phyloP scores from a whole-genome alignment of 345 rosid genomes.

The Bretschneidera sinensis region DNA sequence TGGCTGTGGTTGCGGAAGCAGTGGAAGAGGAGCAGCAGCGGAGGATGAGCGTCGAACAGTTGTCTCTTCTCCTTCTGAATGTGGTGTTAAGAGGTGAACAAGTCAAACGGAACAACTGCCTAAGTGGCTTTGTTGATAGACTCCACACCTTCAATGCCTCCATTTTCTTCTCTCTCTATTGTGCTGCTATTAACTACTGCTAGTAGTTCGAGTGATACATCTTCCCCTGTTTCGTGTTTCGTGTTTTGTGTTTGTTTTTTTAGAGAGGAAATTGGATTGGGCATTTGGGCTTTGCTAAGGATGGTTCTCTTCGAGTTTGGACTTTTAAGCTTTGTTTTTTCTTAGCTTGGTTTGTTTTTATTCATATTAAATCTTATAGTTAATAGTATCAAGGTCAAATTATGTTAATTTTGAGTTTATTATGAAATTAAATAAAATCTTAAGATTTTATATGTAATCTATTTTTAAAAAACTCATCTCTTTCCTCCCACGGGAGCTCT shows the following conservation, averaged over 20 bases:
- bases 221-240: too few relatives aligned
- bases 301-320: too few relatives aligned
- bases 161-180: slow-evolving; percentile 31
- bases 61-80: slow-evolving; percentile 9
- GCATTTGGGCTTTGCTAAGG: slow-evolving; percentile 21
- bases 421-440: too few relatives aligned
- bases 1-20: slow-evolving; percentile 27
- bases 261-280: not conserved
- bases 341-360: too few relatives aligned
- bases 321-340: too few relatives aligned
- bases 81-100: slow-evolving; percentile 25
- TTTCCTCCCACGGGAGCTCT: too few relatives aligned
- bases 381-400: too few relatives aligned
- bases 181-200: not conserved
- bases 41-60: slow-evolving; percentile 31
- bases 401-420: too few relatives aligned
- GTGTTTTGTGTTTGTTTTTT: too few relatives aligned
- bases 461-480: too few relatives aligned
- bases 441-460: too few relatives aligned
- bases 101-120: slow-evolving; percentile 42
- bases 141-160: slow-evolving; percentile 72
- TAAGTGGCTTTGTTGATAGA: slow-evolving; percentile 56
- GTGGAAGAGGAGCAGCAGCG: slow-evolving; percentile 36
- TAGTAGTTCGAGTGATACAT: not conserved
- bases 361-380: too few relatives aligned